Percentiles rank a stretch among this genome's conserved stretches.
These are phyloP conservation scores for Nematocida parisii DNA, from an alignment of 371 early-diverging fungal genomes.

Conservation along the genomic window DNA sequence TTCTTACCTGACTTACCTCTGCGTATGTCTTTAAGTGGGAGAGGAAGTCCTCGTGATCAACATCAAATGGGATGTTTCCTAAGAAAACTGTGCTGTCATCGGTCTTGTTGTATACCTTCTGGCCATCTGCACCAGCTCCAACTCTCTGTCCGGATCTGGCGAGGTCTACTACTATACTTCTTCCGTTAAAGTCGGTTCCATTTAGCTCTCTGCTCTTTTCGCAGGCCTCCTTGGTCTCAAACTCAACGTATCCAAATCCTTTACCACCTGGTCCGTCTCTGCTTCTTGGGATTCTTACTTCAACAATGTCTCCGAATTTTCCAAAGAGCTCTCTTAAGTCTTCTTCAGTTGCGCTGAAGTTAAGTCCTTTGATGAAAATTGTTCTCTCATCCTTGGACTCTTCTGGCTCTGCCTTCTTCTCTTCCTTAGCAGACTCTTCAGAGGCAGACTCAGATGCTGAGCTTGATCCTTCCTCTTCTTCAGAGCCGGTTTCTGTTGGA, in stretches of 20 bases:
- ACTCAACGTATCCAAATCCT: conserved; percentile 70
- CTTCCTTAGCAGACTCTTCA: conserved; percentile 3
- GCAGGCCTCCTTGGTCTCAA: conserved; percentile 62
- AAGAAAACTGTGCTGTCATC: conserved; percentile 64
- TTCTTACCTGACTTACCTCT: conserved; percentile 60
- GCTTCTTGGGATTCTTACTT: conserved; percentile 66
- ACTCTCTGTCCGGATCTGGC: conserved; percentile 25
- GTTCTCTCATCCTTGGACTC: conserved; percentile 62
- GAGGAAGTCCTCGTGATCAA: conserved; percentile 60
- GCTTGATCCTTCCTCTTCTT: conserved; percentile 24
- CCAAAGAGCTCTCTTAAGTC: conserved; percentile 65
- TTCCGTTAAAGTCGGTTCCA: conserved; percentile 57
- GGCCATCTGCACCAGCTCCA: conserved; percentile 1
- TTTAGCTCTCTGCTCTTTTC: conserved; percentile 61
- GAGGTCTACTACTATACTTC: conserved; percentile 40
- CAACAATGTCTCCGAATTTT: conserved; percentile 63
- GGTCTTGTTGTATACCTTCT: conserved; percentile 3
- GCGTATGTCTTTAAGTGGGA: conserved; percentile 63
- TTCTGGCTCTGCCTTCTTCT: conserved; percentile 41
- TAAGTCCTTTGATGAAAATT: conserved; percentile 69
- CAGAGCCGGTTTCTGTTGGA: conserved; percentile 26
- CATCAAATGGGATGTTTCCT: conserved; percentile 65
- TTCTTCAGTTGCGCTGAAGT: conserved; percentile 61
- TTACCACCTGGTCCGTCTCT: conserved; percentile 62
- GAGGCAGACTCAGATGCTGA: conserved; percentile 29